phyloP scores from a whole-genome alignment of 2,329 filamentous ascomycete species.

The Diaporthe aspalathi region DNA sequence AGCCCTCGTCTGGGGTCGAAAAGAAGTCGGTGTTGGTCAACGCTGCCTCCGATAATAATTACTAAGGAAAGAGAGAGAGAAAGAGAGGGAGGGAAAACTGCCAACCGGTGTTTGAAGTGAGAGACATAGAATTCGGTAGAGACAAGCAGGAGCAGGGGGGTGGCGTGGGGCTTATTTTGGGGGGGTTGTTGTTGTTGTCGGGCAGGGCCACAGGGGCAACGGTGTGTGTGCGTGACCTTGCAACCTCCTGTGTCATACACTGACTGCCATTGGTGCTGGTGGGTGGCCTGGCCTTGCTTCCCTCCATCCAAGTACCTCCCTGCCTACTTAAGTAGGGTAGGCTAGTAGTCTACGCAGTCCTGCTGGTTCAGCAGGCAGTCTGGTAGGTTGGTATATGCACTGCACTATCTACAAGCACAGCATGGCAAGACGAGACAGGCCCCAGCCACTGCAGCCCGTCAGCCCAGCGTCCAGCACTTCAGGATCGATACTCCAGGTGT shows the following conservation, averaged over 20 bases:
- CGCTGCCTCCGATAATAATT: conserved; percentile 14
- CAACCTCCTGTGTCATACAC: too few relatives aligned
- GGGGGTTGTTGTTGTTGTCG: too few relatives aligned
- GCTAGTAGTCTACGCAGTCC: too few relatives aligned
- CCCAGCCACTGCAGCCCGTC: background rate
- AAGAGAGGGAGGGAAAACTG: background rate
- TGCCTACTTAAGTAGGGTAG: too few relatives aligned
- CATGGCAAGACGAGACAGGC: background rate
- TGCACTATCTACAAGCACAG: background rate
- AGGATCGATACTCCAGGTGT: background rate
- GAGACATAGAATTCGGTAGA: background rate
- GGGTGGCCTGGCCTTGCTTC: too few relatives aligned
- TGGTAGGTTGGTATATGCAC: too few relatives aligned
- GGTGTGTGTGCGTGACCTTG: too few relatives aligned
- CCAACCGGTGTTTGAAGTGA: background rate
- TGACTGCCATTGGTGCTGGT: too few relatives aligned
- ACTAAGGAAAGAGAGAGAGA: background rate
- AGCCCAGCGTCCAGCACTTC: background rate
- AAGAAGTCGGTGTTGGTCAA: background rate
- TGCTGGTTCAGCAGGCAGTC: too few relatives aligned
- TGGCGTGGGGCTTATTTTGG: background rate
- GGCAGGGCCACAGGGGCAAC: background rate
- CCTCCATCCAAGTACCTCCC: too few relatives aligned
- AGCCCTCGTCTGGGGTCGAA: background rate
- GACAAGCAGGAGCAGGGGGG: background rate